phyloP scores from a whole-genome alignment of 2,329 filamentous ascomycete species.

The Aspergillus persii region DNA sequence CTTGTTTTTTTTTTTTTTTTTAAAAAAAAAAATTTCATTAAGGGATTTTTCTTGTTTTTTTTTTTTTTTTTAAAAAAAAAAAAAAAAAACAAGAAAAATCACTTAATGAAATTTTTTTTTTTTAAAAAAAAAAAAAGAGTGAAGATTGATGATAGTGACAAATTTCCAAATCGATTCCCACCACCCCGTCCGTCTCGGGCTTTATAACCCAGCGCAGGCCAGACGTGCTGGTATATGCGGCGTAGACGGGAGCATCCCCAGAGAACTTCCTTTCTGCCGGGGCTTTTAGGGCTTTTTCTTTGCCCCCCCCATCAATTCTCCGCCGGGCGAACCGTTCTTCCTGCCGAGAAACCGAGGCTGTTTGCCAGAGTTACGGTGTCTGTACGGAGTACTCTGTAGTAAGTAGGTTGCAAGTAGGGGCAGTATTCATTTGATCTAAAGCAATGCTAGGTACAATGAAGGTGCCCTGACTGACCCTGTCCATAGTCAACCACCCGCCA shows the following conservation, averaged over 20 bases:
- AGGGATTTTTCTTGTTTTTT: no score
- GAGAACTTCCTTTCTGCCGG: constrained; percentile 16
- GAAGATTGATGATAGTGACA: no score
- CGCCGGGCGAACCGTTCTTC: not conserved
- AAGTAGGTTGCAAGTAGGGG: not conserved
- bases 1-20: no score
- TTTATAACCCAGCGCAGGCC: constrained; percentile 11
- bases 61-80: no score
- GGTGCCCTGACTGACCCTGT: not conserved
- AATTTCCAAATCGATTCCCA: no score
- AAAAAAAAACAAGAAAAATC: no score
- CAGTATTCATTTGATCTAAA: not conserved
- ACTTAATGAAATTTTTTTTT: no score
- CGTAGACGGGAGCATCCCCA: constrained; percentile 42
- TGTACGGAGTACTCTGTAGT: no score
- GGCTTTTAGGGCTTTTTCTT: constrained; percentile 1
- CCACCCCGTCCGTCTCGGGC: not conserved
- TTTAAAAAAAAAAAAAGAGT: no score
- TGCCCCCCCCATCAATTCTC: not conserved
- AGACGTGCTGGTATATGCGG: constrained; percentile 44
- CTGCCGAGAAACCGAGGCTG: constrained; percentile 1
- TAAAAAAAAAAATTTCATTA: no score
- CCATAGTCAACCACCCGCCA: not conserved
- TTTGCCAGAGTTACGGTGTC: not conserved
- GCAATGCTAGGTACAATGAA: not conserved